phyloP scores from a whole-genome alignment of 768 basidiomycete genomes.

The Mycena indigotica region DNA sequence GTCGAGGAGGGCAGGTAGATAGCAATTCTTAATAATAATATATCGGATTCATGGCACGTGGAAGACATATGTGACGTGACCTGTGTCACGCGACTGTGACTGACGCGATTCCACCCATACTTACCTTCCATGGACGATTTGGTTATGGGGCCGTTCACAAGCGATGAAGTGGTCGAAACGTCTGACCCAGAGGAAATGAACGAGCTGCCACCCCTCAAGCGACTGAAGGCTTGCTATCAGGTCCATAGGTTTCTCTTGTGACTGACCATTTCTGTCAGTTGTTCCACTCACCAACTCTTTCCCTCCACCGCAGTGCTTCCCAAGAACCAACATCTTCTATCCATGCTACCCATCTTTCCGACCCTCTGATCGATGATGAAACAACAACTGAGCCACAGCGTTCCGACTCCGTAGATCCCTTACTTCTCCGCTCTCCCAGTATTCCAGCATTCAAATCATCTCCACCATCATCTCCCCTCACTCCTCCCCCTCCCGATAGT shows the following conservation, averaged over 20 bases:
- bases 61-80: neutral
- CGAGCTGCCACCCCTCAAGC: slow-evolving; percentile 31
- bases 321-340: slow-evolving; percentile 3
- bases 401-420: slow-evolving; percentile 16
- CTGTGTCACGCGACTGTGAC: neutral
- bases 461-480: slow-evolving; percentile 11
- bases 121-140: too few relatives aligned
- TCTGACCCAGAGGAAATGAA: slow-evolving; percentile 66
- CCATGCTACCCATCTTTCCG: neutral
- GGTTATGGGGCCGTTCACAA: too few relatives aligned
- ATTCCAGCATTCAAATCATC: slow-evolving; percentile 9
- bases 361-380: too few relatives aligned
- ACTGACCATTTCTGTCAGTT: slow-evolving; percentile 1
- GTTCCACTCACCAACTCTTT: neutral
- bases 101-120: slow-evolving; percentile 32
- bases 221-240: neutral
- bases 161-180: slow-evolving; percentile 58
- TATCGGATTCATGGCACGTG: too few relatives aligned
- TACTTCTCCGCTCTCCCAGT: slow-evolving; percentile 16
- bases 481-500: slow-evolving; percentile 1
- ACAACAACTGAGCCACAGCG: too few relatives aligned
- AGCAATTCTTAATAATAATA: neutral
- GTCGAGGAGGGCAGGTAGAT: slow-evolving; percentile 52
- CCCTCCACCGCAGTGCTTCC: slow-evolving; percentile 1
- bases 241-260: neutral